These are phyloP conservation scores for Ceratobasidium sp. DNA, from an alignment of 1,284 basidiomycete species.

Conservation along the genomic window DNA sequence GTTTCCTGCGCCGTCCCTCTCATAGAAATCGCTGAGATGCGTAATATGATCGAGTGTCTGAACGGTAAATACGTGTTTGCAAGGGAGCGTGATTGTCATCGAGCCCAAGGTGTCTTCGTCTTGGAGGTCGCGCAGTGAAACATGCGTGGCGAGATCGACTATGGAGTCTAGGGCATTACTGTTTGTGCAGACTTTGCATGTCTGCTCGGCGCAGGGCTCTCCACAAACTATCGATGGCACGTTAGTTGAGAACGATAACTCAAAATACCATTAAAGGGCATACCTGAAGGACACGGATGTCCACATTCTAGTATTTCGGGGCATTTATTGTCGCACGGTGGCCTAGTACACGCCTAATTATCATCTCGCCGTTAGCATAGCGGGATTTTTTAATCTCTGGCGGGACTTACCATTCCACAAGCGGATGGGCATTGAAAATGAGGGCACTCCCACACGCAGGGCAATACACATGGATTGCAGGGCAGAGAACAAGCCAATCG, in stretches of 20 bases:
- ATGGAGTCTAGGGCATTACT: slow-evolving; percentile 69
- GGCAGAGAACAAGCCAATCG: slow-evolving; percentile 61
- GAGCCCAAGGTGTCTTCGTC: background rate
- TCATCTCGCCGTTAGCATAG: background rate
- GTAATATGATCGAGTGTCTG: slow-evolving; percentile 60
- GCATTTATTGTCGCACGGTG: slow-evolving; percentile 76
- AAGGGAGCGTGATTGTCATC: slow-evolving; percentile 69
- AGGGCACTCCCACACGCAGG: slow-evolving; percentile 69
- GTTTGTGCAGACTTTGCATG: background rate
- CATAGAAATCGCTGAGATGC: slow-evolving; percentile 7
- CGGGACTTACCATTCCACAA: slow-evolving; percentile 74
- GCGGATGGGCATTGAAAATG: slow-evolving; percentile 72
- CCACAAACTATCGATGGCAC: slow-evolving; percentile 68
- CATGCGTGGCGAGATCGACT: slow-evolving; percentile 71
- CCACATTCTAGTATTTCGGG: slow-evolving; percentile 66
- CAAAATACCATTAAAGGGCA: slow-evolving; percentile 44
- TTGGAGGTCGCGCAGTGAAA: background rate
- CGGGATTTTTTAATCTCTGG: background rate
- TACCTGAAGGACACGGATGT: slow-evolving; percentile 77
- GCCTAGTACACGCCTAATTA: slow-evolving; percentile 71
- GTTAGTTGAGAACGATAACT: background rate
- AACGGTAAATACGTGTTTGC: slow-evolving; percentile 77
- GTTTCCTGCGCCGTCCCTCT: slow-evolving; percentile 53
- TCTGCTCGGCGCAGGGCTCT: slow-evolving; percentile 61
- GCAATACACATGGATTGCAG: slow-evolving; percentile 71